Percentiles rank a stretch among this genome's conserved stretches.
These are phyloP conservation scores for Paradendryphiella salina DNA, from an alignment of 2,329 filamentous ascomycete species.

Conservation along the genomic window DNA sequence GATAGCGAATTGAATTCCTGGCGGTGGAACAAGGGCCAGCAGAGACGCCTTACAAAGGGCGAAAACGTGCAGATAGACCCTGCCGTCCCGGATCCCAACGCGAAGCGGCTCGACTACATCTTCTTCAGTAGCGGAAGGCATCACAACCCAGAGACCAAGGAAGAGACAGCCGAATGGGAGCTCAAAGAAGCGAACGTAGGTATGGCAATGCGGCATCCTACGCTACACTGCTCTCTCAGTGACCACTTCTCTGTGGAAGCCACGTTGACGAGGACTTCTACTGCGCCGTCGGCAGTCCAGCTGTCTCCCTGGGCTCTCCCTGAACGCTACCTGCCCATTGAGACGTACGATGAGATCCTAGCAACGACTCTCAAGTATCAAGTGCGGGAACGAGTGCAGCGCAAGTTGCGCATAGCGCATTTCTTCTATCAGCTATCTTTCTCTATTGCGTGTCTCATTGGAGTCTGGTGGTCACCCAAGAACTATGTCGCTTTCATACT, in stretches of 20 bases:
- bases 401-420: conserved; percentile 70
- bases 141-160: conserved; percentile 33
- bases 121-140: conserved; percentile 62
- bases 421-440: conserved; percentile 70
- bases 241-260: conserved; percentile 93
- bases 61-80: conserved; percentile 67
- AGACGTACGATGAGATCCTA: conserved; percentile 73
- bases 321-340: conserved; percentile 49
- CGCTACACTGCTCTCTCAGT: conserved; percentile 80
- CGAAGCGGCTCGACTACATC: conserved; percentile 93
- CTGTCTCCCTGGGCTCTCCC: conserved; percentile 21
- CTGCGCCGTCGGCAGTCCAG: conserved; percentile 12
- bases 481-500: conserved; percentile 80
- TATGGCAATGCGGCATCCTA: conserved; percentile 80
- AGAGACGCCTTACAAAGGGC: conserved; percentile 67
- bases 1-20: conserved; percentile 88
- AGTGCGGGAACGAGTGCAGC: conserved; percentile 71
- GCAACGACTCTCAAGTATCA: conserved; percentile 69
- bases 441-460: conserved; percentile 74
- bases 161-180: conserved; percentile 60
- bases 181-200: conserved; percentile 73
- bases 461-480: conserved; percentile 80
- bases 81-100: conserved; percentile 68
- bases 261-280: conserved; percentile 57
- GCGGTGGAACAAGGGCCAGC: conserved; percentile 77